Percentiles rank a stretch among this genome's conserved stretches.
Conservation (phyloP, 208 protist genomes). For the Leishmania mexicana region DNA sequence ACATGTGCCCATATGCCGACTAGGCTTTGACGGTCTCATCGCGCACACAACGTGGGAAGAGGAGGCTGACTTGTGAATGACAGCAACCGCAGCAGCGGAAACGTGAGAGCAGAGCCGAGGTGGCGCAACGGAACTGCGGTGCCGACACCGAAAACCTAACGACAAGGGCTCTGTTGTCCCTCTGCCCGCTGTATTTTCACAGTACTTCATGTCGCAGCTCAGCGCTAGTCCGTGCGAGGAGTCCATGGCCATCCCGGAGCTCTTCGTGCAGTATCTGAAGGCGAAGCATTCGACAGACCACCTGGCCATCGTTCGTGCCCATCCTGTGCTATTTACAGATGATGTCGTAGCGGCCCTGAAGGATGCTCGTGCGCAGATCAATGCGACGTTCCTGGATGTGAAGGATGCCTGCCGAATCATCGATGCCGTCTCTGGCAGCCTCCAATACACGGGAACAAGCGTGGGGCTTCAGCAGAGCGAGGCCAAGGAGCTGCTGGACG, state of each 20-base stretch:
- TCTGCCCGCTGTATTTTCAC: not conserved
- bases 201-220: not conserved
- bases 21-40: not conserved
- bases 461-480: slow-evolving; percentile 40
- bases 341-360: slow-evolving; percentile 48
- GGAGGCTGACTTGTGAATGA: not conserved
- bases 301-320: slow-evolving; percentile 11
- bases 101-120: not conserved
- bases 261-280: slow-evolving; percentile 42
- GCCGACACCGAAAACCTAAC: not conserved
- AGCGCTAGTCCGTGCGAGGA: not conserved
- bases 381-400: slow-evolving; percentile 35
- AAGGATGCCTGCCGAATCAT: slow-evolving; percentile 42
- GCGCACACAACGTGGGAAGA: not conserved
- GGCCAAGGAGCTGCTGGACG: slow-evolving; percentile 42
- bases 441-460: slow-evolving; percentile 39
- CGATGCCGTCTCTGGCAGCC: slow-evolving; percentile 39
- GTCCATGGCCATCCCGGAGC: slow-evolving; percentile 18
- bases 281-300: slow-evolving; percentile 2
- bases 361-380: slow-evolving; percentile 38
- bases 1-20: too few relatives aligned
- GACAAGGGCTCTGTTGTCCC: not conserved
- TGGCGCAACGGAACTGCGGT: not conserved
- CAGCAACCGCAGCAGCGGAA: not conserved
- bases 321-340: slow-evolving; percentile 30